Percentiles rank a stretch among this genome's conserved stretches.
phyloP scores from a whole-genome alignment of 306 rosid genomes.

The Gleditsia sinensis region DNA sequence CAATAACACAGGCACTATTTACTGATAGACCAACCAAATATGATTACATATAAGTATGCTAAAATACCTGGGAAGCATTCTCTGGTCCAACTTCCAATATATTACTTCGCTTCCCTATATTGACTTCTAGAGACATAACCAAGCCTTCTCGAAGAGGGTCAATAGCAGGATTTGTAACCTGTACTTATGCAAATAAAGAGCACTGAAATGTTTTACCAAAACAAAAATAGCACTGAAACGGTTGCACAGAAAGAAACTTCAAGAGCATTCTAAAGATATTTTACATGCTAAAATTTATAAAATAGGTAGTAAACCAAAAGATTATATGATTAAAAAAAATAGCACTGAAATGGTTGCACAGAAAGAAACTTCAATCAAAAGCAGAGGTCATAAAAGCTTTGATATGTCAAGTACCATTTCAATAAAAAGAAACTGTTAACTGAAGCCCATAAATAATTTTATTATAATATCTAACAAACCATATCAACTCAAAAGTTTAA shows the following conservation, averaged over 20 bases:
- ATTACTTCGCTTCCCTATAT: slow-evolving; percentile 83
- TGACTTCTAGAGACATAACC: slow-evolving; percentile 99
- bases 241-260: slow-evolving; percentile 3
- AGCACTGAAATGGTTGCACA: too few species aligned
- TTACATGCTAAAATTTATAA: slow-evolving; percentile 2
- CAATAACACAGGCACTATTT: slow-evolving; percentile 16
- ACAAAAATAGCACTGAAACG: slow-evolving; percentile 10
- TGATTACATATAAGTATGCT: slow-evolving; percentile 18
- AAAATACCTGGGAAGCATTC: slow-evolving; percentile 90
- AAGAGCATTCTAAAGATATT: slow-evolving; percentile 22
- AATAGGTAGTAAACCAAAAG: neutral
- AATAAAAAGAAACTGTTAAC: too few species aligned
- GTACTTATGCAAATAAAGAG: slow-evolving; percentile 28
- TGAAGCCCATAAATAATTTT: too few species aligned
- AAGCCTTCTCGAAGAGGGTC: slow-evolving; percentile 99
- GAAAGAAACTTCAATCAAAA: too few species aligned
- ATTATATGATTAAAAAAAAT: neutral
- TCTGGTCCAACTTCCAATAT: slow-evolving; percentile 94
- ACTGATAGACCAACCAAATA: slow-evolving; percentile 2
- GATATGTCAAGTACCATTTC: too few species aligned
- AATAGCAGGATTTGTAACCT: slow-evolving; percentile 99
- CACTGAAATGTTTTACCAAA: too few species aligned
- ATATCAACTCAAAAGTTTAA: too few species aligned
- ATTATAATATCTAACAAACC: too few species aligned
- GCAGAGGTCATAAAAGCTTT: too few species aligned